A percentile compares a stretch with the other conserved stretches of the same genome.
Evolutionary conservation across 306 rosid genomes (phyloP).

Genomic region (Vigna hirtella): DNA sequence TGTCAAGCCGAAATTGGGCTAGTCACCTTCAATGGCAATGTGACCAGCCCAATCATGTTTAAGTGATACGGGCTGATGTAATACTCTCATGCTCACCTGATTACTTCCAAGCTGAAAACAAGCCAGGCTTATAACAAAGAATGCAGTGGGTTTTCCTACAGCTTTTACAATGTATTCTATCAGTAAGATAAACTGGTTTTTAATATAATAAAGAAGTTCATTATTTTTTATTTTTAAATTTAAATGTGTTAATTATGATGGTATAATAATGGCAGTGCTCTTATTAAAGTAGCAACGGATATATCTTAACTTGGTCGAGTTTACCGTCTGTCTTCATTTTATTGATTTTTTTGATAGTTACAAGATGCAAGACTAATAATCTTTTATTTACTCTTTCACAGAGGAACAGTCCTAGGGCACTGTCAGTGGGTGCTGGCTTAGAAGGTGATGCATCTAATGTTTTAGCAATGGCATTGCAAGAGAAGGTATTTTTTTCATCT

Average conservation of each 20-base stretch:
- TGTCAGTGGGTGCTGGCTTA: conserved; percentile 48
- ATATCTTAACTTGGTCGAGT: conserved; percentile 17
- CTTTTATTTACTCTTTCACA: conserved; percentile 44
- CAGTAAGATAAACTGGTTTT: conserved; percentile 22
- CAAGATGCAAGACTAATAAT: conserved; percentile 33
- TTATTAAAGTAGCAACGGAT: not conserved
- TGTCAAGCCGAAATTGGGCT: conserved; percentile 6
- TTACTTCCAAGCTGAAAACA: conserved; percentile 27
- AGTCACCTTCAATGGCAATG: not conserved
- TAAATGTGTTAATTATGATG: conserved; percentile 33
- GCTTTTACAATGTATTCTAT: conserved; percentile 17
- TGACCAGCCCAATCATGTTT: conserved; percentile 2
- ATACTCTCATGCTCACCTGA: conserved; percentile 9
- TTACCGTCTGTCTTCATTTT: conserved; percentile 35
- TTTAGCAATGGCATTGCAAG: conserved; percentile 87
- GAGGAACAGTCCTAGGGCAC: conserved; percentile 50
- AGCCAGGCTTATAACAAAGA: conserved; percentile 19
- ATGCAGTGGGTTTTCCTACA: conserved; percentile 18
- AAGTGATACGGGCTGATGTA: conserved; percentile 1
- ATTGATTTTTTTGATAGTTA: conserved; percentile 20
- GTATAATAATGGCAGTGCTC: not conserved
- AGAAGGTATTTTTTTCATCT: conserved; percentile 64
- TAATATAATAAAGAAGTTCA: conserved; percentile 27
- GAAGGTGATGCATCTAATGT: conserved; percentile 62
- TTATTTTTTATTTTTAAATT: not conserved